Percentiles rank a stretch among this genome's conserved stretches.
Evolutionary conservation across 2,329 filamentous ascomycete genomes (phyloP).

Genomic region (Ramichloridium luteum): DNA sequence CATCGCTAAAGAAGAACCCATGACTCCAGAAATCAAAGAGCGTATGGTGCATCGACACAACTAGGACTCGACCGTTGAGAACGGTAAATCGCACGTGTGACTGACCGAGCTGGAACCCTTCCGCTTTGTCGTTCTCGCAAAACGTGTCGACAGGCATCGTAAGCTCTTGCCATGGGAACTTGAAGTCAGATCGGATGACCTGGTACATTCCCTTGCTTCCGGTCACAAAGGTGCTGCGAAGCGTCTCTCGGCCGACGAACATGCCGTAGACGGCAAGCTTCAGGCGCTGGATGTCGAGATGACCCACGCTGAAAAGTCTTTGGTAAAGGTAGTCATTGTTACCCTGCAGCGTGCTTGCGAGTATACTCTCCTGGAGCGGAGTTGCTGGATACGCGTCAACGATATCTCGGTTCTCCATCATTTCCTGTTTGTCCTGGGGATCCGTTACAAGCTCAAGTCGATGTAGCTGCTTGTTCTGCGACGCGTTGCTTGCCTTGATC

Average conservation of each 20-base stretch:
- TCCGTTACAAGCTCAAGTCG: no score
- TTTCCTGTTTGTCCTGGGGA: no score
- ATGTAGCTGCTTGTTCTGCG: no score
- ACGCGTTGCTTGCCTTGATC: no score
- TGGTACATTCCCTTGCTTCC: no score
- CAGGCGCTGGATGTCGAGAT: not conserved
- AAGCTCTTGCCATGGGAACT: no score
- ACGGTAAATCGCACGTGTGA: no score
- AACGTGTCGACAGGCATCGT: no score
- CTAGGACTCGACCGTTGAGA: no score
- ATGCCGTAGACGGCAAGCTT: not conserved
- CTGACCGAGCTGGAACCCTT: no score
- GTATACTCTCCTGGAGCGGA: not conserved
- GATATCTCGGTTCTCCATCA: not conserved
- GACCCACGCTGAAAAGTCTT: not conserved
- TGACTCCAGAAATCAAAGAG: conserved; percentile 11
- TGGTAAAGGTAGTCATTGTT: not conserved
- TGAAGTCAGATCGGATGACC: no score
- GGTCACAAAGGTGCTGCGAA: not conserved
- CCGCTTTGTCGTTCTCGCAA: no score
- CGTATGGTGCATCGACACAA: conserved; percentile 4
- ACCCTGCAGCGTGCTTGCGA: not conserved
- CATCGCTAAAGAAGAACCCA: conserved; percentile 32
- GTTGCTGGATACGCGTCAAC: not conserved
- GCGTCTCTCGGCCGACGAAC: not conserved